These are phyloP conservation scores for Lycium barbarum DNA, from an alignment of 257 asterid genomes.

Conservation along the genomic window DNA sequence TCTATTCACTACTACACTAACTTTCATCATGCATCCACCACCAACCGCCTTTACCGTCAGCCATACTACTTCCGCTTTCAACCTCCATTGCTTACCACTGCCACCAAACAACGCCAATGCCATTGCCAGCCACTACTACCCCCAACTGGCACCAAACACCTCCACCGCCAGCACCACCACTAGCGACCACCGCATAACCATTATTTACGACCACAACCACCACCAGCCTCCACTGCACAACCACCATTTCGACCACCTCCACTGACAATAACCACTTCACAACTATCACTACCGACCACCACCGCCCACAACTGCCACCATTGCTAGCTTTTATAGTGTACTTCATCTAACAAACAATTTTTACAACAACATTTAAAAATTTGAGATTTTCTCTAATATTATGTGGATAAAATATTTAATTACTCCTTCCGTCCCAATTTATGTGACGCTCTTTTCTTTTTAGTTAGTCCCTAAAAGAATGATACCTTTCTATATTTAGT, in stretches of 20 bases:
- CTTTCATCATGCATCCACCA: conserved; percentile 1
- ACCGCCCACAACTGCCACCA: background rate
- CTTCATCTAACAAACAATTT: conserved; percentile 6
- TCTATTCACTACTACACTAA: background rate
- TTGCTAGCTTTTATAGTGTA: background rate
- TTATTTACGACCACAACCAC: background rate
- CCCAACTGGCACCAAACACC: background rate
- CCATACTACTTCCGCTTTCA: conserved; percentile 10
- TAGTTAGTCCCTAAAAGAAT: too few species aligned
- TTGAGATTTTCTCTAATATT: conserved; percentile 22
- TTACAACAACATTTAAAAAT: background rate
- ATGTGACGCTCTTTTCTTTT: too few species aligned
- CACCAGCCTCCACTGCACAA: background rate
- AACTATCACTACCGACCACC: conserved; percentile 1
- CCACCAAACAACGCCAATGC: background rate
- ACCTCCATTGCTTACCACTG: background rate
- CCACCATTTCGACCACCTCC: background rate
- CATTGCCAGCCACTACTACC: background rate
- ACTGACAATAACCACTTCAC: background rate
- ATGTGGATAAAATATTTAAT: background rate
- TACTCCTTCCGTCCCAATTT: too few species aligned
- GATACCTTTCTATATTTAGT: too few species aligned
- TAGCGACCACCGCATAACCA: background rate
- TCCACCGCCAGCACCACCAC: background rate
- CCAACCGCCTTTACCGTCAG: background rate